Evolutionary conservation across 2,329 filamentous ascomycete species (phyloP).

Genomic region (Exophiala xenobiotica): DNA sequence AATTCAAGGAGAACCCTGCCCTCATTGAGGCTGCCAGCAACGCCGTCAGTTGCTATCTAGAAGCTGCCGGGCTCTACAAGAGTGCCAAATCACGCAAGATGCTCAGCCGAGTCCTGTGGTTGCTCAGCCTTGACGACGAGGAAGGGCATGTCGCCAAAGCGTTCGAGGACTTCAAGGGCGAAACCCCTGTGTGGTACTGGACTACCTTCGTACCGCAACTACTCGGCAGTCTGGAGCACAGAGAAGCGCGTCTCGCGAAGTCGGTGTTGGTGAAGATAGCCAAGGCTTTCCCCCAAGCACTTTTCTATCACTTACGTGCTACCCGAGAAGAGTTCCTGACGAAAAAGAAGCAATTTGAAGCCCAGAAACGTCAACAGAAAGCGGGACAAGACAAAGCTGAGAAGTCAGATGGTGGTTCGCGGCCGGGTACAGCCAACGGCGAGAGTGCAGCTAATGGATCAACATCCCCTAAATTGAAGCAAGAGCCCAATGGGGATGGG

Average conservation of each 20-base stretch:
- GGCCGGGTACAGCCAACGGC: conserved; percentile 46
- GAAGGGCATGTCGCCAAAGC: conserved; percentile 79
- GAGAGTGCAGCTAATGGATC: conserved; percentile 38
- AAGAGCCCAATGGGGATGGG: conserved; percentile 52
- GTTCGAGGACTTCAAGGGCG: conserved; percentile 95
- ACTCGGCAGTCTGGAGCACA: conserved; percentile 83
- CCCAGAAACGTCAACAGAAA: conserved; percentile 23
- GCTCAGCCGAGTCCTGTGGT: conserved; percentile 88
- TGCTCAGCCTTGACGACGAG: conserved; percentile 87
- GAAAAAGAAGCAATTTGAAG: conserved; percentile 68
- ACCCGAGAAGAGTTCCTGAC: conserved; percentile 89
- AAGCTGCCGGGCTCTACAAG: conserved; percentile 95
- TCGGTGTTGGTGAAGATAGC: conserved; percentile 88
- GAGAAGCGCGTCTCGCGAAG: conserved; percentile 84
- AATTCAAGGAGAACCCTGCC: conserved; percentile 85
- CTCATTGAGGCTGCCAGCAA: conserved; percentile 84
- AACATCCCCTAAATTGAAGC: conserved; percentile 48
- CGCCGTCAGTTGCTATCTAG: conserved; percentile 91
- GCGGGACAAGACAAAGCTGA: conserved; percentile 17
- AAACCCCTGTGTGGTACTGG: conserved; percentile 99
- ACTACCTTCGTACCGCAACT: conserved; percentile 98
- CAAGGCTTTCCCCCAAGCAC: conserved; percentile 88
- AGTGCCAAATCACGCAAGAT: conserved; percentile 94
- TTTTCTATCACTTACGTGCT: conserved; percentile 94
- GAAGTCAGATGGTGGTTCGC: conserved; percentile 30